Percentiles rank a stretch among this genome's conserved stretches.
phyloP scores from a whole-genome alignment of 805 yeast genomes.

The Suhomyces kilbournensis region DNA sequence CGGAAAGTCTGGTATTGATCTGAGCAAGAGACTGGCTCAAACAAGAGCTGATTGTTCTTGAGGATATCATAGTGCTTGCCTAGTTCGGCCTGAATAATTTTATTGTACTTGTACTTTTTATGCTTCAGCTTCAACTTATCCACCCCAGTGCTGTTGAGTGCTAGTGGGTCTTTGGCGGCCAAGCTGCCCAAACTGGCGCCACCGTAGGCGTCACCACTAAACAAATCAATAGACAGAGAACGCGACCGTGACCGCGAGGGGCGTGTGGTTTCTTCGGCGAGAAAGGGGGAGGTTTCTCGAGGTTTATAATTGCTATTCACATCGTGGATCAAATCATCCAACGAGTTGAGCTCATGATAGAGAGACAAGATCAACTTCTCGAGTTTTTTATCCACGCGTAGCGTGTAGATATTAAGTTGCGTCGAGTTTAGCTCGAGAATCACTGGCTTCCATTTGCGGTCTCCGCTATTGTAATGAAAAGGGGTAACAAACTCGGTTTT shows the following conservation, averaged over 20 bases:
- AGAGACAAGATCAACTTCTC: constrained; percentile 26
- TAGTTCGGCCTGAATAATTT: constrained; percentile 14
- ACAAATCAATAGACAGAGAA: background rate
- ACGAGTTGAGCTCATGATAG: constrained; percentile 28
- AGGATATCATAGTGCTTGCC: constrained; percentile 19
- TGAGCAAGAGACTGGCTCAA: constrained; percentile 32
- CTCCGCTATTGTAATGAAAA: constrained; percentile 25
- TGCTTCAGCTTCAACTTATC: constrained; percentile 19
- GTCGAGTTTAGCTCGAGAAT: constrained; percentile 39
- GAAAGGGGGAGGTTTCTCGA: background rate
- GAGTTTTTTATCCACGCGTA: constrained; percentile 21
- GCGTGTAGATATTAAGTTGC: constrained; percentile 31
- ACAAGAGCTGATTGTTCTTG: constrained; percentile 31
- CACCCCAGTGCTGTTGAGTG: constrained; percentile 8
- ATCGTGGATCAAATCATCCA: constrained; percentile 12
- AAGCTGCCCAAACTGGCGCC: constrained; percentile 11
- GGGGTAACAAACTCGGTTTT: constrained; percentile 40
- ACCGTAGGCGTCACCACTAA: constrained; percentile 33
- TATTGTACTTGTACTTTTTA: constrained; percentile 12
- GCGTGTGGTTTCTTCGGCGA: background rate
- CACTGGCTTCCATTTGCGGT: constrained; percentile 35
- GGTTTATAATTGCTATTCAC: constrained; percentile 2
- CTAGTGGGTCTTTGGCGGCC: background rate
- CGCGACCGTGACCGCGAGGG: background rate
- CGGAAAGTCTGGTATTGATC: constrained; percentile 15